These are phyloP conservation scores for Claviceps sp. DNA, from an alignment of 2,329 filamentous ascomycete species.

Conservation along the genomic window DNA sequence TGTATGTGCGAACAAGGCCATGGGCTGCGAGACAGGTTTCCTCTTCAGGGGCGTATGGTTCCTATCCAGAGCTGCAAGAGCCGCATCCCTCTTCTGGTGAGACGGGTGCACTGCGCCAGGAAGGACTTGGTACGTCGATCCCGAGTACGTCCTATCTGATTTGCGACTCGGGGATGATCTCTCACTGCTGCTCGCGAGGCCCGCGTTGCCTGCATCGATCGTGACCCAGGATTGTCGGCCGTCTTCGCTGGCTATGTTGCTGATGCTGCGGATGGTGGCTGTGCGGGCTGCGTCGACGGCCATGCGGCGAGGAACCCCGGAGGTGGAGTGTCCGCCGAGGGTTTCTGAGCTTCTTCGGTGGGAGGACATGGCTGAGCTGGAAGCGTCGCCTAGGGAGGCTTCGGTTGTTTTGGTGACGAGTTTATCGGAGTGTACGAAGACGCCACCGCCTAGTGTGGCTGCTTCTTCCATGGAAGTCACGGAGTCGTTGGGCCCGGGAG, in stretches of 20 bases:
- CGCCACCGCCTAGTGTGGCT: slow-evolving; percentile 9
- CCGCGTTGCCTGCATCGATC: slow-evolving; percentile 15
- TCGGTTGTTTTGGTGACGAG: slow-evolving; percentile 10
- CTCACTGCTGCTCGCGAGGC: slow-evolving; percentile 15
- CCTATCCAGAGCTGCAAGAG: slow-evolving; percentile 14
- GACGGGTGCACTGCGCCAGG: slow-evolving; percentile 16
- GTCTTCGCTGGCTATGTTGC: slow-evolving; percentile 12
- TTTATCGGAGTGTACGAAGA: slow-evolving; percentile 6
- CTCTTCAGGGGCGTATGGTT: slow-evolving; percentile 17
- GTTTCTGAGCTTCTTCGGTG: slow-evolving; percentile 15
- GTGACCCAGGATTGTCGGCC: slow-evolving; percentile 23
- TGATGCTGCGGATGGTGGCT: slow-evolving; percentile 10
- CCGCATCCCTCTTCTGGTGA: slow-evolving; percentile 8
- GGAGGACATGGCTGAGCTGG: slow-evolving; percentile 12
- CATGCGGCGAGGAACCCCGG: slow-evolving; percentile 13
- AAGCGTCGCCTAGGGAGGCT: slow-evolving; percentile 12
- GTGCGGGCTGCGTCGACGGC: slow-evolving; percentile 13
- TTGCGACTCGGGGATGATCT: slow-evolving; percentile 12
- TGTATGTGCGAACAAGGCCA: slow-evolving; percentile 4
- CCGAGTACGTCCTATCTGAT: slow-evolving; percentile 16
- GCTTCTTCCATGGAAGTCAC: slow-evolving; percentile 12
- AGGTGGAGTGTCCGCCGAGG: slow-evolving; percentile 11
- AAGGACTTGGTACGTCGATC: slow-evolving; percentile 19
- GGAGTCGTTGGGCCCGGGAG: slow-evolving; percentile 15
- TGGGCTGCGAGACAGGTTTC: slow-evolving; percentile 12